Base-by-base conservation (phyloP, 305 asterid species). In the Fraxinus sp. region DNA sequence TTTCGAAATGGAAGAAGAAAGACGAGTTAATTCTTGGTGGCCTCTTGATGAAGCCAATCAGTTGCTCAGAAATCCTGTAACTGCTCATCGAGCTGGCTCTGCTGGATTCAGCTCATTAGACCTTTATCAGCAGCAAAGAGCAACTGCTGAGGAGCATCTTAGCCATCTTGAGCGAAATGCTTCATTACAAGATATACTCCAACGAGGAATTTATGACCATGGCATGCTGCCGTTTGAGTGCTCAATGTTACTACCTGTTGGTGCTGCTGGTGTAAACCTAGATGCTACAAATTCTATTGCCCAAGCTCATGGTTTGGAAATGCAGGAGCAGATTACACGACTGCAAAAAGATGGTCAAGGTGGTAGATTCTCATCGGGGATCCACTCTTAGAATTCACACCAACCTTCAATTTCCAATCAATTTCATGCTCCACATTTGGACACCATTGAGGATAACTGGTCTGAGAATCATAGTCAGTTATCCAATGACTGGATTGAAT, bases 1-100 rank as follows among this genome's bases (percentile, higher is more conserved):
- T 43, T 37, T 93, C 86, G 98, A 94, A 86, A 88, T 94, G 93
- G 99, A 94, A 87, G 96, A 92, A 80, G 99, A 92, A 59, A 90
- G 97, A 85, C 92, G 88, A 85, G 81, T 86, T 49, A 88, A 88
- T 90, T 83, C 91, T 78, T 87, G 88, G 16, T 92, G 98, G 98
- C 90, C 90, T 9, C 89, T 85, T 79, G 95, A 93, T 77, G 97
- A 94, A 84, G 86, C 91, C 78, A 88, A 86, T 85, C 99, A 94
- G 83, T 90, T 91, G 82, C 94, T 90, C 37, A 87, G 96, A 81
- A 91, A 91, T 88, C 90, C 91, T 37, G 86, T 88, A 70, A 88
- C 87, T 35, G 71, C 92, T 81, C 93, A 87, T 77, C 91, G 94
- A 78, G 84, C 88, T 70, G 82, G 82, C 18, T 82, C 97, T 66